Percentiles rank a stretch among this genome's conserved stretches.
Evolutionary conservation across 2,329 filamentous ascomycete genomes (phyloP).

Genomic region (Aspergillus niger): DNA sequence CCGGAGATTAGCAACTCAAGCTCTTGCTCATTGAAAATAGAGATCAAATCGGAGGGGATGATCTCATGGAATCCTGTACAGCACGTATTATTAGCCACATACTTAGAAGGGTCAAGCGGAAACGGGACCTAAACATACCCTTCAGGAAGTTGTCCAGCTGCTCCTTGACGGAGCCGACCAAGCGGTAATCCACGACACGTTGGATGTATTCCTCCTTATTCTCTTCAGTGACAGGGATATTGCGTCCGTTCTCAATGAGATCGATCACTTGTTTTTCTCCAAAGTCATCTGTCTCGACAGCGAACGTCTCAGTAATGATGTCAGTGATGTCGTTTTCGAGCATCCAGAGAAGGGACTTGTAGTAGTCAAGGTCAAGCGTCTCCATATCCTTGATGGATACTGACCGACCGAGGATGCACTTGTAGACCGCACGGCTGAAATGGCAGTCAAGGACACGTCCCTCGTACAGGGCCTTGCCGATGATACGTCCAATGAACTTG

Average conservation of each 20-base stretch:
- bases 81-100: constrained; percentile 32
- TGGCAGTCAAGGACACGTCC: constrained; percentile 95
- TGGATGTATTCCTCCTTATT: constrained; percentile 99
- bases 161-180: constrained; percentile 87
- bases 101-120: neutral
- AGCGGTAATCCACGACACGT: constrained; percentile 88
- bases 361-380: constrained; percentile 96
- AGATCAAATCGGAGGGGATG: constrained; percentile 87
- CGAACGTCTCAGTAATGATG: constrained; percentile 95
- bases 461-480: constrained; percentile 97
- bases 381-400: constrained; percentile 99
- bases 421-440: constrained; percentile 98
- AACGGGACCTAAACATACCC: constrained; percentile 53
- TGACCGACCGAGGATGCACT: constrained; percentile 89
- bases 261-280: constrained; percentile 86
- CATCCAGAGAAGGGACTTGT: constrained; percentile 99
- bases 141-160: constrained; percentile 92
- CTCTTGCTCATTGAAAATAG: constrained; percentile 98
- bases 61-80: constrained; percentile 88
- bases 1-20: constrained; percentile 95
- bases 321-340: constrained; percentile 98
- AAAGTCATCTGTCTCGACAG: constrained; percentile 90
- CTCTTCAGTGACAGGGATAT: constrained; percentile 92
- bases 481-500: constrained; percentile 98
- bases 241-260: constrained; percentile 80